Base-by-base conservation (phyloP, 2,329 filamentous ascomycete genomes). In the Penicillium olsonii region DNA sequence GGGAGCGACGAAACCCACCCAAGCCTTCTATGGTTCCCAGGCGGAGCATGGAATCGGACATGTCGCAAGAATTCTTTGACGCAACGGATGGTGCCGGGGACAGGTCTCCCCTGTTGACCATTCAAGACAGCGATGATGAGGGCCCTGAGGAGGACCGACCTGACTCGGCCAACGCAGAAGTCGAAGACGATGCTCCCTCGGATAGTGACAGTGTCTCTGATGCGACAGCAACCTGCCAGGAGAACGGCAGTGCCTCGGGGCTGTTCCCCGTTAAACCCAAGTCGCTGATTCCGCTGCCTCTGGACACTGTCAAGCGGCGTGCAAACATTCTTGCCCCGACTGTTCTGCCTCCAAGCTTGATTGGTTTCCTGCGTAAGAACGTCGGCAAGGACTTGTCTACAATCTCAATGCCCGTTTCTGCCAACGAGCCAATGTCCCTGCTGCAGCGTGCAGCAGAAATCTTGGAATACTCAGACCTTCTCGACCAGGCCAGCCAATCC, bases 361-460 rank as follows among this genome's bases (percentile, higher is more conserved):
- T 99, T 58, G 89, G 90, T 0, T 96, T 97, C 68, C 80, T 97
- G 26, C 85, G 94, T 59, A 99, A 97, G 72, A 99, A 99, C 61
- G 94, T 97, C 9, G 94, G 94, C 66, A 99, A 99, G 71, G 94
- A 99, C 70, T 78, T 99, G 41, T 96, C 90, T 52, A 95, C 91
- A 2, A 95, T 99, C 57, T 92, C 90, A 40, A 97, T 97, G 92
- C 94, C 94, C 0, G 94, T 96, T 1, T 95, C 92, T 4, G 87
- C 92, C 19, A 99, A 99, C 70, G 94, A 99, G 68, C 94, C 94
- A 0, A 83, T 86, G 1, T 96, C 92, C 0, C 75, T 95, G 10
- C 78, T 97, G 5, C 94, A 99, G 69, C 87, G 92, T 53, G 81
- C 92, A 4, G 88, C 92, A 0, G 94, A 99, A 70, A 88, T 92